Conservation (phyloP, 129 eudicot genomes). For the Pulicaria dysenterica region DNA sequence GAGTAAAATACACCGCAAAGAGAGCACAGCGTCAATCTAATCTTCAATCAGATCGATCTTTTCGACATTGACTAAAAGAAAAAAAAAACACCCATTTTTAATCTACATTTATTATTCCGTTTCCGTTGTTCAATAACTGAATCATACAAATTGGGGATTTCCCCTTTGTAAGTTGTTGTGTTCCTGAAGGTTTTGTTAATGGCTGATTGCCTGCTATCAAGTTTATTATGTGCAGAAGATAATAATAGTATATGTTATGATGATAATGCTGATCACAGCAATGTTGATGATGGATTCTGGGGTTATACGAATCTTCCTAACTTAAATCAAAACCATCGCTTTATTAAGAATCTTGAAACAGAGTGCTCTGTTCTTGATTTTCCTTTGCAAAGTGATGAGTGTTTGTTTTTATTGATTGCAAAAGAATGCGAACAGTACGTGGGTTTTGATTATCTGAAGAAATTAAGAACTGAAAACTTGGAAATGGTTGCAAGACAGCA, state of each 20-base stretch:
- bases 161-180: constrained; percentile 1
- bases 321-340: constrained; percentile 30
- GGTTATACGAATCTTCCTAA: constrained; percentile 15
- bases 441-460: constrained; percentile 52
- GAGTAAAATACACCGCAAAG: constrained; percentile 16
- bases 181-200: constrained; percentile 11
- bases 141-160: not conserved
- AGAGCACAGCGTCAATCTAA: not conserved
- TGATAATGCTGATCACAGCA: constrained; percentile 16
- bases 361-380: constrained; percentile 33
- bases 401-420: constrained; percentile 46
- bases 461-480: constrained; percentile 61
- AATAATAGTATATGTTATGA: constrained; percentile 46
- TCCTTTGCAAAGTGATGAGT: constrained; percentile 54
- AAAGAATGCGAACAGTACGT: constrained; percentile 64
- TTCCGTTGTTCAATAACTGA: constrained; percentile 20
- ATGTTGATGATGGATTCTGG: constrained; percentile 28
- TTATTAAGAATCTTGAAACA: constrained; percentile 34
- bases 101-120: not conserved
- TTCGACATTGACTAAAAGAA: not conserved
- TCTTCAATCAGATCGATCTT: constrained; percentile 27
- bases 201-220: constrained; percentile 52
- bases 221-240: constrained; percentile 64
- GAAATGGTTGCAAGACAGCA: constrained; percentile 59
- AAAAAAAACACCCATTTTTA: not conserved